A percentile compares a stretch with the other conserved stretches of the same genome.
Evolutionary conservation across 2,329 filamentous ascomycete genomes (phyloP).

Genomic region (Zymoseptoria tritici): DNA sequence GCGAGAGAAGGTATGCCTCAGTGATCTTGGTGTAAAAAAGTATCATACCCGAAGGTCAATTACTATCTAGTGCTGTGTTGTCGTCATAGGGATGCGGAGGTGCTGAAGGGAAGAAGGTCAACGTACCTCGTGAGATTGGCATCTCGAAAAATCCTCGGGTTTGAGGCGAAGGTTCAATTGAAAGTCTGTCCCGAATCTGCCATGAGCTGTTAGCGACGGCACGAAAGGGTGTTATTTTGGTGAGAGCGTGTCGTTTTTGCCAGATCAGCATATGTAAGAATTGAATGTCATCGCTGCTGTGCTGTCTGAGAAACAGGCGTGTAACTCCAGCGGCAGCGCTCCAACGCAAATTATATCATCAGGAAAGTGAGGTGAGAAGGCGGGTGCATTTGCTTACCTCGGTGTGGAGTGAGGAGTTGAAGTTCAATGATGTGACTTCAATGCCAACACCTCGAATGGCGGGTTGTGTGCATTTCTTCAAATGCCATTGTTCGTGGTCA

Average conservation of each 20-base stretch:
- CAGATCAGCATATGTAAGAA: conserved; percentile 92
- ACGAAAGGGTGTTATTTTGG: not conserved
- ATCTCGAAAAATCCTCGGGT: not conserved
- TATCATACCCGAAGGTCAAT: conserved; percentile 32
- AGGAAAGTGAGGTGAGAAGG: conserved; percentile 35
- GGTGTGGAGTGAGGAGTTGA: not conserved
- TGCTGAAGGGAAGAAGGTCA: not conserved
- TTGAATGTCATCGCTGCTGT: conserved; percentile 73
- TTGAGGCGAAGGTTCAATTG: not conserved
- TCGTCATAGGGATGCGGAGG: conserved; percentile 54
- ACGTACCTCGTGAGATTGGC: conserved; percentile 5
- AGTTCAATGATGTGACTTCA: not conserved
- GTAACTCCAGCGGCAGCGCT: conserved; percentile 74
- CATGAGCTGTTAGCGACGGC: not conserved
- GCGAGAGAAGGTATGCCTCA: conserved; percentile 20
- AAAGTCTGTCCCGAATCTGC: not conserved
- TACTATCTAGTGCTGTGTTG: conserved; percentile 53
- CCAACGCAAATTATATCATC: conserved; percentile 99
- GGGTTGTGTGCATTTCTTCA: not conserved
- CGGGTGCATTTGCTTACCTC: not conserved
- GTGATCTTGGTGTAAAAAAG: conserved; percentile 35
- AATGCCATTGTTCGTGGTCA: not conserved
- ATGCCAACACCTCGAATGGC: not conserved
- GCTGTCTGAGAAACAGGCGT: conserved; percentile 84
- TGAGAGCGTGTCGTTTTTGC: no score